Percentiles rank a stretch among this genome's conserved stretches.
Conservation (phyloP, 257 asterid genomes). For the Agastache rugosa region DNA sequence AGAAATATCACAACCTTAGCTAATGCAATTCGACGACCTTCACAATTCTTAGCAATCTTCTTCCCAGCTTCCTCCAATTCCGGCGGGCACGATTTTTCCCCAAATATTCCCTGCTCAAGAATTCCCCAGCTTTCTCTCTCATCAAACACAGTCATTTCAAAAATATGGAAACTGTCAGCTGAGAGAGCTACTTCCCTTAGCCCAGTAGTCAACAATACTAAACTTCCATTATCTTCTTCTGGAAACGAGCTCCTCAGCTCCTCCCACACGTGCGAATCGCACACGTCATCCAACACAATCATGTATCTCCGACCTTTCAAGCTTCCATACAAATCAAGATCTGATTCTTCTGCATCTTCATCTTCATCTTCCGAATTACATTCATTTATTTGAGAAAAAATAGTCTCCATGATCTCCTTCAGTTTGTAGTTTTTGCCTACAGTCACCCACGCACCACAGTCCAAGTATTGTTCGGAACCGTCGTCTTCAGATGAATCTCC, state of each 20-base stretch:
- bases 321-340: neutral
- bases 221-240: neutral
- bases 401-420: neutral
- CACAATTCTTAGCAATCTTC: slow-evolving; percentile 29
- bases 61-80: slow-evolving; percentile 19
- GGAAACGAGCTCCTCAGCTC: neutral
- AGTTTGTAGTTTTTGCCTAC: neutral
- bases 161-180: too few species aligned
- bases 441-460: neutral
- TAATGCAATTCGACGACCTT: slow-evolving; percentile 39
- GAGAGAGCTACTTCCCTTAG: neutral
- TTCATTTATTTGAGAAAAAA: neutral
- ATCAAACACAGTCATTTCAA: neutral
- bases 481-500: neutral
- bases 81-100: neutral
- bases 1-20: slow-evolving; percentile 24
- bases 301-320: neutral
- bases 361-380: neutral
- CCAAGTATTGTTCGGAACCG: neutral
- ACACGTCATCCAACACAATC: neutral
- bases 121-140: slow-evolving; percentile 26
- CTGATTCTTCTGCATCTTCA: neutral
- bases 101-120: slow-evolving; percentile 18
- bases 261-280: neutral
- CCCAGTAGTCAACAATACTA: neutral